Conservation (phyloP, 2,329 filamentous ascomycete species). For the Arthrobotrys megalospora region DNA sequence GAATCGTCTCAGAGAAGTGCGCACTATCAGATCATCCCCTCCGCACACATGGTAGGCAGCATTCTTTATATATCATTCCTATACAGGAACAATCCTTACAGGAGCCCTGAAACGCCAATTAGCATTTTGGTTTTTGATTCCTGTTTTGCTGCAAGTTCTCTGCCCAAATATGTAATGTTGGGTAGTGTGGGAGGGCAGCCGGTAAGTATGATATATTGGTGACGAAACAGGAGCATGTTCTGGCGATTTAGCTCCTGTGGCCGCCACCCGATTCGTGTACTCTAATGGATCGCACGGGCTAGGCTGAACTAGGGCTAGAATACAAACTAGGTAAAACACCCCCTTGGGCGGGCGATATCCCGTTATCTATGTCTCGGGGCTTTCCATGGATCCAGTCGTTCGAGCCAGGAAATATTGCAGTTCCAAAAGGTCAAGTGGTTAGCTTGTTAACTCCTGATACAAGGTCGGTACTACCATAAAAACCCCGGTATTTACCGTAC, state of each 20-base stretch:
- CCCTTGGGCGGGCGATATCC: no score
- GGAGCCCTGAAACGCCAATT: neutral
- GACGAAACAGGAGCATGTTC: slow-evolving; percentile 46
- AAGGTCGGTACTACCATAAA: no score
- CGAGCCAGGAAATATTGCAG: no score
- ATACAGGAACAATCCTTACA: neutral
- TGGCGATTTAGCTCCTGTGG: neutral
- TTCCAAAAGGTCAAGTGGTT: no score
- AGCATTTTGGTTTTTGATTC: slow-evolving; percentile 5
- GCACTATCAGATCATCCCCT: slow-evolving; percentile 1
- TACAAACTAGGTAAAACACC: no score
- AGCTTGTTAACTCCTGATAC: no score
- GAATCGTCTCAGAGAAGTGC: slow-evolving; percentile 19
- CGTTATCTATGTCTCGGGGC: neutral
- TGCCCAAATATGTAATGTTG: neutral
- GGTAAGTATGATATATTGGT: slow-evolving; percentile 48
- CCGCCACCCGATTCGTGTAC: slow-evolving; percentile 43
- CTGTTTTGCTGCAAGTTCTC: neutral
- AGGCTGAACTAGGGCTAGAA: no score
- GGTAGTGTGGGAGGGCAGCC: neutral
- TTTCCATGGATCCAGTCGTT: no score
- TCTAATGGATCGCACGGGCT: slow-evolving; percentile 17
- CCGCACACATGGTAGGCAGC: slow-evolving; percentile 2
- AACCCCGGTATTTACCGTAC: no score
- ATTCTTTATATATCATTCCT: slow-evolving; percentile 18